phyloP scores from a whole-genome alignment of 108 stramenopile species.

The Fragilariopsis cylindrus region DNA sequence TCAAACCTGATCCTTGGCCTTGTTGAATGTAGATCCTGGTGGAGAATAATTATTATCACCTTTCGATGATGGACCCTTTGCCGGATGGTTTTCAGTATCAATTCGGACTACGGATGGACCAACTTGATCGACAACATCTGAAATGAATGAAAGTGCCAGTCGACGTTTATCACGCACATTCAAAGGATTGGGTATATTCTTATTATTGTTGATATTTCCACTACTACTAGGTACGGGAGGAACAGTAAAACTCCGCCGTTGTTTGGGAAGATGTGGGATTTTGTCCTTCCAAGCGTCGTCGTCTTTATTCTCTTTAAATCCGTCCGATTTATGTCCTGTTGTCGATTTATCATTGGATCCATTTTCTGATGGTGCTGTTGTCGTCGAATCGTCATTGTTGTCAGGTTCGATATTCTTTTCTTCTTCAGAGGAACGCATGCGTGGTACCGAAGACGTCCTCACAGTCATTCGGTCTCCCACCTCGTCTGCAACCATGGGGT shows the following conservation, averaged over 20 bases:
- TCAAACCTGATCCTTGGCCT: constrained; percentile 88
- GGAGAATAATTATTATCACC: constrained; percentile 6
- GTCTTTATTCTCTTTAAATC: background rate
- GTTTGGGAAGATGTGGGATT: background rate
- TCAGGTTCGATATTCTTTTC: background rate
- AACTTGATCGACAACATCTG: constrained; percentile 69
- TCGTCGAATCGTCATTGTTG: too few species aligned
- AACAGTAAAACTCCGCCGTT: background rate
- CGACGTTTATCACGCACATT: constrained; percentile 6
- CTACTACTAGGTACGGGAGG: background rate
- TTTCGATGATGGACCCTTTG: constrained; percentile 42
- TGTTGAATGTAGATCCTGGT: constrained; percentile 47
- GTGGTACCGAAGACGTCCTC: background rate
- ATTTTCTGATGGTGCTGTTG: too few species aligned
- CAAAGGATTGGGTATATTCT: background rate
- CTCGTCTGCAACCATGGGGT: constrained; percentile 24
- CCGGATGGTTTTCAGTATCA: constrained; percentile 64
- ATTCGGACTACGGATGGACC: constrained; percentile 86
- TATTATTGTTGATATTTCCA: background rate
- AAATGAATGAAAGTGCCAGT: constrained; percentile 46
- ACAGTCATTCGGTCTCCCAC: constrained; percentile 12
- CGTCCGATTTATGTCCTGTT: background rate
- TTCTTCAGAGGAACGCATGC: background rate
- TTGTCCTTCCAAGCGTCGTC: constrained; percentile 11
- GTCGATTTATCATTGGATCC: background rate